Conservation (phyloP, 2,329 filamentous ascomycete genomes). For the Ophiostoma piceae region DNA sequence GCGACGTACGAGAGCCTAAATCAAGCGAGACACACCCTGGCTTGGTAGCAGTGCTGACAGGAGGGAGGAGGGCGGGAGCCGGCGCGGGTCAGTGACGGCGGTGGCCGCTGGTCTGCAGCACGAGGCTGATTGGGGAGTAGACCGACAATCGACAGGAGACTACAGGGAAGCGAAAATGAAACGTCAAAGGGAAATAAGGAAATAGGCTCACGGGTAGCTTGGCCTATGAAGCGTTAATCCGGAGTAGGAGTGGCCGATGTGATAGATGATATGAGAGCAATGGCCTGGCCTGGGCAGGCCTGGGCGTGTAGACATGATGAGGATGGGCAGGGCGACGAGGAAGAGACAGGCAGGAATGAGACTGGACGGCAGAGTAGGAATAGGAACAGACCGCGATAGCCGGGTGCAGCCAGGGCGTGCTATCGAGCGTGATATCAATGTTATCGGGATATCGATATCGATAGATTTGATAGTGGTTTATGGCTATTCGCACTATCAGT, state of each 20-base stretch:
- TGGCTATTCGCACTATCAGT: neutral
- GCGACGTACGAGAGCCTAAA: slow-evolving; percentile 6
- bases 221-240: neutral
- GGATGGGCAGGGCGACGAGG: neutral
- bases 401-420: neutral
- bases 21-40: slow-evolving; percentile 14
- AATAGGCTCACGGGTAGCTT: neutral
- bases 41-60: slow-evolving; percentile 10
- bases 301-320: neutral
- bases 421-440: neutral
- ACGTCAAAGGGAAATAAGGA: neutral
- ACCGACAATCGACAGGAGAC: neutral
- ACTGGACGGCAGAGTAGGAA: neutral
- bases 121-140: slow-evolving; percentile 14
- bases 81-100: slow-evolving; percentile 16
- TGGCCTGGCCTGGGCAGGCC: slow-evolving; percentile 3
- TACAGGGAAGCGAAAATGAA: neutral
- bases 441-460: slow-evolving; percentile 5
- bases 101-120: slow-evolving; percentile 15
- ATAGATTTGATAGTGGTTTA: neutral
- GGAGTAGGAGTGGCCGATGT: slow-evolving; percentile 9
- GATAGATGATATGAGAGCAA: neutral
- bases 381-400: neutral
- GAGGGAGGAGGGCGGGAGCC: slow-evolving; percentile 10
- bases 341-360: too few species aligned